Conservation (phyloP, 345 rosid genomes). For the Litchi chinensis region DNA sequence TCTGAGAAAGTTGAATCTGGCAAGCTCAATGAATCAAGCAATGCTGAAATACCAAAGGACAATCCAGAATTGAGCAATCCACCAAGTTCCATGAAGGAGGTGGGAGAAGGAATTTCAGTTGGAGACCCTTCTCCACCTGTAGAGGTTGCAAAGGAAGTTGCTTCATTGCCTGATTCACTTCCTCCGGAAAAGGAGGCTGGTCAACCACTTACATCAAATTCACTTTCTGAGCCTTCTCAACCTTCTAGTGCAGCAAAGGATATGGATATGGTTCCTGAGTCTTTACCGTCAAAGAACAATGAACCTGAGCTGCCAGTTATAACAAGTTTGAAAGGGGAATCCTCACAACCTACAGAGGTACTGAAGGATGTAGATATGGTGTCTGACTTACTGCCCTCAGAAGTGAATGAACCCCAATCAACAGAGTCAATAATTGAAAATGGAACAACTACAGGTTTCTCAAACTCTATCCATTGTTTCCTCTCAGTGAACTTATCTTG, state of each 20-base stretch:
- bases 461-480: neutral
- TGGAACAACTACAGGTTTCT: slow-evolving; percentile 43
- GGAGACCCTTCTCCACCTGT: slow-evolving; percentile 36
- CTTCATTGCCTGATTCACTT: slow-evolving; percentile 35
- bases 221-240: slow-evolving; percentile 34
- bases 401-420: slow-evolving; percentile 24
- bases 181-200: slow-evolving; percentile 39
- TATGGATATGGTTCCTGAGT: slow-evolving; percentile 34
- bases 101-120: slow-evolving; percentile 34
- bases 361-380: slow-evolving; percentile 46
- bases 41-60: slow-evolving; percentile 31
- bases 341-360: slow-evolving; percentile 26
- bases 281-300: slow-evolving; percentile 24
- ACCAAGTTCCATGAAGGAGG: slow-evolving; percentile 35
- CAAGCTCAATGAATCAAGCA: slow-evolving; percentile 39
- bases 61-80: slow-evolving; percentile 10
- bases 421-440: slow-evolving; percentile 29
- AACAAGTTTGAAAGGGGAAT: slow-evolving; percentile 17
- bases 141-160: slow-evolving; percentile 42
- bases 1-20: slow-evolving; percentile 38
- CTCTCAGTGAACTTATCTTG: slow-evolving; percentile 8
- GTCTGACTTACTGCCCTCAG: slow-evolving; percentile 34
- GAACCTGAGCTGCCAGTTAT: slow-evolving; percentile 19
- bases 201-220: slow-evolving; percentile 34
- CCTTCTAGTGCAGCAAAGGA: slow-evolving; percentile 31